Percentiles rank a stretch among this genome's conserved stretches.
Conservation (phyloP, 2,329 filamentous ascomycete genomes). For the Pyrenochaeta sp. region DNA sequence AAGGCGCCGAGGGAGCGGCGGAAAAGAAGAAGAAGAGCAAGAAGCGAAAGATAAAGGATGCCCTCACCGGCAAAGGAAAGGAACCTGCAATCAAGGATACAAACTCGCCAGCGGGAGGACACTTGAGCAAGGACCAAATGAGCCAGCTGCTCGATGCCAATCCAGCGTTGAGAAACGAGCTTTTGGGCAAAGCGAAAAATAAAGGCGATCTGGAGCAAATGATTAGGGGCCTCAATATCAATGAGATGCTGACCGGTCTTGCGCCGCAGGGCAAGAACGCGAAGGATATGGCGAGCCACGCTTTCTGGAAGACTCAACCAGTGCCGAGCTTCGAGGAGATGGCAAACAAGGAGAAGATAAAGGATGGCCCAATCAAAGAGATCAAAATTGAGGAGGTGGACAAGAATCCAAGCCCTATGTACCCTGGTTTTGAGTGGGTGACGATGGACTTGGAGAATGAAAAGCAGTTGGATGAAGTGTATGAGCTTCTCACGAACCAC, state of each 20-base stretch:
- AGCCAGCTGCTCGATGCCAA: constrained; percentile 48
- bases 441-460: constrained; percentile 85
- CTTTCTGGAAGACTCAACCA: constrained; percentile 98
- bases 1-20: constrained; percentile 36
- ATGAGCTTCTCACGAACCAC: constrained; percentile 88
- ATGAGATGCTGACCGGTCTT: constrained; percentile 77
- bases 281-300: constrained; percentile 97
- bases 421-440: constrained; percentile 90
- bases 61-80: constrained; percentile 48
- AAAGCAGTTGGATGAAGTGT: constrained; percentile 84
- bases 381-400: constrained; percentile 81
- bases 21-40: constrained; percentile 74
- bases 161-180: constrained; percentile 49
- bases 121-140: constrained; percentile 50
- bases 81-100: constrained; percentile 31
- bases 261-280: constrained; percentile 84
- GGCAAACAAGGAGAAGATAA: constrained; percentile 52
- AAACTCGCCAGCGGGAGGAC: constrained; percentile 38
- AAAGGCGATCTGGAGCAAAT: constrained; percentile 53
- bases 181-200: constrained; percentile 40
- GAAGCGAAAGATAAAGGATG: constrained; percentile 67
- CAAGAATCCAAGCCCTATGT: constrained; percentile 76
- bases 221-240: constrained; percentile 70
- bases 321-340: constrained; percentile 79
- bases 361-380: constrained; percentile 85